Base-by-base conservation (phyloP, 2,329 filamentous ascomycete species). In the Escovopsis weberi region DNA sequence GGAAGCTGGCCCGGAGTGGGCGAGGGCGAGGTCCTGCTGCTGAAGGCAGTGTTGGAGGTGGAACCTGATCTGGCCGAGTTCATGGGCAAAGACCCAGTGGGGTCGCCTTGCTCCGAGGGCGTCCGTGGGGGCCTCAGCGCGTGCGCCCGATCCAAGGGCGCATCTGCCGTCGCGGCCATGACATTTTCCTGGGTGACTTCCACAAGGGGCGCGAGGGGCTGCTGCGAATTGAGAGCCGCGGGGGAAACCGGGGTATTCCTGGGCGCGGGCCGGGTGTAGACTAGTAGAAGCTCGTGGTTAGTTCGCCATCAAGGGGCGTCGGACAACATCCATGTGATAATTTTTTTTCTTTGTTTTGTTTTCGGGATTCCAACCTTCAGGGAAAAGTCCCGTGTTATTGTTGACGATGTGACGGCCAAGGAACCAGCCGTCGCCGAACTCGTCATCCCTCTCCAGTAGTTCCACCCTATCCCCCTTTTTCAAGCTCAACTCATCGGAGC, bases 401-500 rank as follows among this genome's bases (percentile, higher is more conserved):
- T 80, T 87, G 50, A 74, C 69, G 51, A 85, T 63, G 61, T 89
- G 84, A 55, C 77, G 77, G 47, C 79, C 85, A 54, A 89, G 60
- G 58, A 84, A 93, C 85, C 83, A 88, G 42, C 85, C 85, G 61
- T 93, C 85, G 47, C 83, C 83, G 59, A 91, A 93, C 59, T 91
- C 85, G 59, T 91, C 85, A 59, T 91, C 85, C 54, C 84, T 75
- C 64, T 91, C 85, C 49, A 89, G 76, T 48, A 93, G 66, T 65
- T 89, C 82, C 47, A 93, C 81, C 49, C 82, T 78, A 55, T 91
- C 84, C 53, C 84, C 88, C 57, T 93, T 93, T 43, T 77, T 70
- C 50, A 98, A 71, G 53, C 78, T 93, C 56, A 98, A 72, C 69
- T 98, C 91, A 64, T 98, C 91, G 45, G 85, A 82, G 61, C 87